Evolutionary conservation across 139 green algal genomes (phyloP).

Genomic region (Ostreobium quekettii): DNA sequence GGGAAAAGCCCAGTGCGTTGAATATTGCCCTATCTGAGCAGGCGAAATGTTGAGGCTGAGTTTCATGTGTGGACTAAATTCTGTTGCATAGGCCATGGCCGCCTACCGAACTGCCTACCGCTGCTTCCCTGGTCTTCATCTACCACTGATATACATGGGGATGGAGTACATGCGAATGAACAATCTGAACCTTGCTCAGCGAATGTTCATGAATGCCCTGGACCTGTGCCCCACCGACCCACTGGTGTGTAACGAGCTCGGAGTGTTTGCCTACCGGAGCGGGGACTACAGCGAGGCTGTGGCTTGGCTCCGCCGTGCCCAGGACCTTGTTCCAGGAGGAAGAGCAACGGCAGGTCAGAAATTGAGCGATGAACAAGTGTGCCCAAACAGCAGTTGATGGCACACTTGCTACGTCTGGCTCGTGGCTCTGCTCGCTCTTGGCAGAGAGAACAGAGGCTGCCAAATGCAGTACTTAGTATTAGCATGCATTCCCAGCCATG

Average conservation of each 20-base stretch:
- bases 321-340: conserved; percentile 31
- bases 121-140: conserved; percentile 88
- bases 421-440: too few species aligned
- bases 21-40: too few species aligned
- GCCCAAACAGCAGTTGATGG: not conserved
- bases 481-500: too few species aligned
- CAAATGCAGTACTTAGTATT: too few species aligned
- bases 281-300: conserved; percentile 36
- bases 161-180: conserved; percentile 82
- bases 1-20: too few species aligned
- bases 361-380: not conserved
- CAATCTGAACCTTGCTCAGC: conserved; percentile 70
- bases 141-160: conserved; percentile 79
- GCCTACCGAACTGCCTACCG: conserved; percentile 88
- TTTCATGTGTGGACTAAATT: too few species aligned
- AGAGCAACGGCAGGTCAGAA: not conserved
- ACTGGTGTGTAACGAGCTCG: conserved; percentile 79
- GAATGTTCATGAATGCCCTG: conserved; percentile 61
- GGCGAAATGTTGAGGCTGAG: too few species aligned
- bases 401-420: too few species aligned
- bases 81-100: conserved; percentile 94
- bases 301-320: conserved; percentile 44
- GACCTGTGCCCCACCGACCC: conserved; percentile 75
- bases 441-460: too few species aligned
- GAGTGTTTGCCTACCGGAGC: conserved; percentile 61